phyloP scores from a whole-genome alignment of 139 green algal genomes.

The Chlorella sp. region DNA sequence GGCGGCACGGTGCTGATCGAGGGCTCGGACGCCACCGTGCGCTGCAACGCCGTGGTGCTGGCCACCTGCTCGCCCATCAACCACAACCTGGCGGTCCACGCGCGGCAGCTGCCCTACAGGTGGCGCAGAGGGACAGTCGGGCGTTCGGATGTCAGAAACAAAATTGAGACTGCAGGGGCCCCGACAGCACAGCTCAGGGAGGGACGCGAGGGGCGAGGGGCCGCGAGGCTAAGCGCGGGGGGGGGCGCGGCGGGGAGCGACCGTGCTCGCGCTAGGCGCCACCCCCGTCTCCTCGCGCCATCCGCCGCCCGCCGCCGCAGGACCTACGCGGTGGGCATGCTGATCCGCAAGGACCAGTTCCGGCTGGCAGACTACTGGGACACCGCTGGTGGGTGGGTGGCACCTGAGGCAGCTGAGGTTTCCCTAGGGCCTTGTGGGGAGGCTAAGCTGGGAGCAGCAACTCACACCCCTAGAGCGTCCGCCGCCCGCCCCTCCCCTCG shows the following conservation, averaged over 20 bases:
- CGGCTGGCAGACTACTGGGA: constrained; percentile 60
- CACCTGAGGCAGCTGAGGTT: not conserved
- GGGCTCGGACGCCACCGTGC: constrained; percentile 26
- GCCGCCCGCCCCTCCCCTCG: not conserved
- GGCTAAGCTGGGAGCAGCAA: not conserved
- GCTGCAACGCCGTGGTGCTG: constrained; percentile 54
- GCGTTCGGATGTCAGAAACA: not conserved
- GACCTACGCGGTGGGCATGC: constrained; percentile 58
- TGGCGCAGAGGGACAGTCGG: not conserved
- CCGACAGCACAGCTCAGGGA: not conserved
- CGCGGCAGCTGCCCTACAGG: constrained; percentile 54
- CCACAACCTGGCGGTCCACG: constrained; percentile 71
- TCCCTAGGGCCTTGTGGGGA: not conserved
- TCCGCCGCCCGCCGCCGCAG: too few relatives aligned
- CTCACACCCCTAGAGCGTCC: too few relatives aligned
- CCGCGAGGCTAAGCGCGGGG: not conserved
- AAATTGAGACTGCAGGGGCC: not conserved
- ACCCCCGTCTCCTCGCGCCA: not conserved
- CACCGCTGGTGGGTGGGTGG: constrained; percentile 33
- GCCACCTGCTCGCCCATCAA: constrained; percentile 72
- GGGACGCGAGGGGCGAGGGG: not conserved
- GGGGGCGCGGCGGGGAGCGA: not conserved
- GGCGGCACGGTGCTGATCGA: constrained; percentile 36
- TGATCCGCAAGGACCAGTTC: constrained; percentile 37
- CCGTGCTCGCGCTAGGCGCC: not conserved